Evolutionary conservation across 768 basidiomycete species (phyloP).

Genomic region (Mrakia hoshinonis): DNA sequence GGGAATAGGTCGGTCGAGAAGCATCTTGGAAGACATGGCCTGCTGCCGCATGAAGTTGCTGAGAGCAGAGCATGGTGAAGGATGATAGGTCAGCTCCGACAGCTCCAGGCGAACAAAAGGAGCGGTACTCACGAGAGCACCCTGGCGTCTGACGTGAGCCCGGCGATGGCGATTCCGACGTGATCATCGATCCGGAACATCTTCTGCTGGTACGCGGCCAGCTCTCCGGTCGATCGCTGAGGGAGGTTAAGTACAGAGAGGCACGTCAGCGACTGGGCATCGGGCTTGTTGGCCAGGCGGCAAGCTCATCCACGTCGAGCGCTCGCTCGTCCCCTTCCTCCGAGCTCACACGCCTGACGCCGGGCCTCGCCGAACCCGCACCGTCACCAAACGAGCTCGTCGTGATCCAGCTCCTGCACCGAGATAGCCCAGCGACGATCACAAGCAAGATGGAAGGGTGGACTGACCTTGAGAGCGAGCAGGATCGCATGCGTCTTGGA

Average conservation of each 20-base stretch:
- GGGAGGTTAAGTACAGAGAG: conserved; percentile 2
- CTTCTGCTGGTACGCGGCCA: conserved; percentile 99
- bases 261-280: background rate
- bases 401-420: too few species aligned
- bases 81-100: background rate
- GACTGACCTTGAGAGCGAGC: conserved; percentile 76
- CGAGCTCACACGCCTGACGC: too few species aligned
- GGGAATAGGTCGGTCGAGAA: conserved; percentile 88
- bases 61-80: background rate
- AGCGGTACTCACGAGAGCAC: conserved; percentile 66
- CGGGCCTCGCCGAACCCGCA: too few species aligned
- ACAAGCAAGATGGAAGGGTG: background rate
- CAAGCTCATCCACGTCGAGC: too few species aligned
- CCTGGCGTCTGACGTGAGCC: conserved; percentile 95
- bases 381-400: too few species aligned
- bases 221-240: conserved; percentile 92
- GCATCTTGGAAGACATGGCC: conserved; percentile 89
- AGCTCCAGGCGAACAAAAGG: background rate
- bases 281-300: too few species aligned
- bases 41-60: conserved; percentile 99
- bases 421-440: too few species aligned
- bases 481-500: conserved; percentile 92
- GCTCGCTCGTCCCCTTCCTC: too few species aligned
- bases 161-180: conserved; percentile 97
- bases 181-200: conserved; percentile 99